phyloP scores from a whole-genome alignment of 2,329 filamentous ascomycete species.

The Fusarium azukiicola region DNA sequence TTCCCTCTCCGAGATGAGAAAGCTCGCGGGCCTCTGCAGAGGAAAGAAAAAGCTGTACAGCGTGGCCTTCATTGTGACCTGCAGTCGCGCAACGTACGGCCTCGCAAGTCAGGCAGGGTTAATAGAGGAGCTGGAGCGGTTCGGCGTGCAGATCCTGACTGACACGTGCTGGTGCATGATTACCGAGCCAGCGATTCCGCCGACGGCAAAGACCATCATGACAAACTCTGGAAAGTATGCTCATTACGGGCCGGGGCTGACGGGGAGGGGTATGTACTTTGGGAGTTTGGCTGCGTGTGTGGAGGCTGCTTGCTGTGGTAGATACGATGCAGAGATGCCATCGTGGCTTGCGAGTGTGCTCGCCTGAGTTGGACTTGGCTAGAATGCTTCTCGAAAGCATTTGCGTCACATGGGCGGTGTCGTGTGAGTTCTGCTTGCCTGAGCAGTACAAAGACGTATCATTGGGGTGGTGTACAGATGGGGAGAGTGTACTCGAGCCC shows the following conservation, averaged over 20 bases:
- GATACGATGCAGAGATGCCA: slow-evolving; percentile 22
- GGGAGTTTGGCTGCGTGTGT: slow-evolving; percentile 51
- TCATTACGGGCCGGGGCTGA: slow-evolving; percentile 62
- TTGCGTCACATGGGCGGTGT: too few relatives aligned
- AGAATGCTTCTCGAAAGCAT: too few relatives aligned
- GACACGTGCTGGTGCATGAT: slow-evolving; percentile 74
- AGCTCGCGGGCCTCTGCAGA: slow-evolving; percentile 56
- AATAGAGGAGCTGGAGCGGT: slow-evolving; percentile 56
- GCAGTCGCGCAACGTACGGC: slow-evolving; percentile 21
- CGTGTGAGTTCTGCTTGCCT: too few relatives aligned
- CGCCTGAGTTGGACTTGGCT: not conserved
- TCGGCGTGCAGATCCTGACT: slow-evolving; percentile 65
- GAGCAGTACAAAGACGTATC: not conserved
- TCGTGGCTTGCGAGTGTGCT: slow-evolving; percentile 23
- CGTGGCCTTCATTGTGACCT: slow-evolving; percentile 45
- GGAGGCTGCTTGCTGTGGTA: slow-evolving; percentile 45
- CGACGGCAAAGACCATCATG: slow-evolving; percentile 58
- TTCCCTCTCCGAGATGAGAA: slow-evolving; percentile 61
- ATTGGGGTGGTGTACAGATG: not conserved
- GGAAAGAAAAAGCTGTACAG: slow-evolving; percentile 48
- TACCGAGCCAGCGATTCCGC: slow-evolving; percentile 62
- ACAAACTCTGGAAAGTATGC: slow-evolving; percentile 71
- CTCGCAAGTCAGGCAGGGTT: slow-evolving; percentile 53
- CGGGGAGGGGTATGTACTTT: slow-evolving; percentile 50
- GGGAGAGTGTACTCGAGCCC: too few relatives aligned